Evolutionary conservation across 108 stramenopile species (phyloP), one percentile per base, ranked within the genome.

Genomic region (Skeletonema marinoi): DNA sequence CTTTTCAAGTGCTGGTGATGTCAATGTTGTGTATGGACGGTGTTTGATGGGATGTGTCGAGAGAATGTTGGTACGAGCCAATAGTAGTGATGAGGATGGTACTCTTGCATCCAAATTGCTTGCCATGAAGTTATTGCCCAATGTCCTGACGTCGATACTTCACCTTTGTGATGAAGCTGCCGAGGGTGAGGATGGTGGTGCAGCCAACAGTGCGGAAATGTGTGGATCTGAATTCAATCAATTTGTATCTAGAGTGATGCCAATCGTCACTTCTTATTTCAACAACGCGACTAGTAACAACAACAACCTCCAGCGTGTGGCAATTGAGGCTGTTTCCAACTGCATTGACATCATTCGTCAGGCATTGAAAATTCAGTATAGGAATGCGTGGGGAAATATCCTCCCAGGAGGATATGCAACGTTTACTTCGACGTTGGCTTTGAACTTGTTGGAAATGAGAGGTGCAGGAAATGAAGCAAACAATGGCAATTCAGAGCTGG

Each of bases 41-140:
- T 70, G 85, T n/a, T 25, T 90, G 32, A 50, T 93, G 66, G 71
- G 80, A 19, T 79, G 87, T 19, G 38, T 70, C 38, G 73, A 87
- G 35, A 75, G 86, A 4, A 71, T 93, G 63, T 80, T 54, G 60
- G 65, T 38, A 51, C 13, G 31, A 71, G 73, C 21, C 14, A 13
- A 12, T 51, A 81, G 46, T 63, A 78, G 41, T 30, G 65, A 38
- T 25, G 25, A 25, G 25, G 25, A 25, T 30, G 33, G 56, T 30
- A 60, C 65, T n/a, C 60, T 62, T 13, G 86, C 77, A 12, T 68
- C 64, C 12, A 84, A 84, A 78, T 77, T 90, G 63, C 66, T 93
- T 21, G 75, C 77, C 12, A 80, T 90, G 25, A 86, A 86, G 71
- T 69, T 90, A 62, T 31, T 89, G 3, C 66, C 89, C 32, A 70